phyloP scores from a whole-genome alignment of 139 green algal genomes.

The Pseudopediastrum boryanum region DNA sequence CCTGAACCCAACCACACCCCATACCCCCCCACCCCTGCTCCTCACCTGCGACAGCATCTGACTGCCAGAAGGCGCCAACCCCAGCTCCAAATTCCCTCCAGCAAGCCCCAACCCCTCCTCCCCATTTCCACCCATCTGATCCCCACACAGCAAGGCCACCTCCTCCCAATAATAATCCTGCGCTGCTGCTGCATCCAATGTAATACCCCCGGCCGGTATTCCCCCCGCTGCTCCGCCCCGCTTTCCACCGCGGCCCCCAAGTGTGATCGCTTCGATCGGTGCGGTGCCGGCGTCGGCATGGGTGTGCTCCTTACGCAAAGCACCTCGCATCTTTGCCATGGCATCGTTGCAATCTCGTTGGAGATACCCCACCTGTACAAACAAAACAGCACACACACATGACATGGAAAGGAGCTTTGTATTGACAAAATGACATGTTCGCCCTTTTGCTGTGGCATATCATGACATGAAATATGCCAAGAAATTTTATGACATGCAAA shows the following conservation, averaged over 20 bases:
- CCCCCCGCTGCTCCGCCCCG: not conserved
- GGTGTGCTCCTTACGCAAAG: slow-evolving; percentile 21
- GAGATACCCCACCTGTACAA: slow-evolving; percentile 42
- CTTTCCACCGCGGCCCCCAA: not conserved
- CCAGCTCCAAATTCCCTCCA: slow-evolving; percentile 13
- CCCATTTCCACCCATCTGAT: too few relatives aligned
- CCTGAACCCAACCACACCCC: too few relatives aligned
- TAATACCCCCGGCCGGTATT: not conserved
- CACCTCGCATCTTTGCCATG: slow-evolving; percentile 69
- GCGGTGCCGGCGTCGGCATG: slow-evolving; percentile 2
- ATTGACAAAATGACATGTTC: too few relatives aligned
- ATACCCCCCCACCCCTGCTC: not conserved
- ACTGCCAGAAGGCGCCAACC: slow-evolving; percentile 6
- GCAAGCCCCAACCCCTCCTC: not conserved
- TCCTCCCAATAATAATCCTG: slow-evolving; percentile 26
- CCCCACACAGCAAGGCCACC: slow-evolving; percentile 25
- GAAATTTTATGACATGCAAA: too few relatives aligned
- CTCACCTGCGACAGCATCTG: slow-evolving; percentile 18
- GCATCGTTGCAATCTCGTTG: slow-evolving; percentile 73
- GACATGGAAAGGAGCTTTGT: too few relatives aligned
- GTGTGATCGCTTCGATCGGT: slow-evolving; percentile 24
- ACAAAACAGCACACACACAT: not conserved
- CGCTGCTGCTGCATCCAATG: not conserved
- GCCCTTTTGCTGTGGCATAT: too few relatives aligned
- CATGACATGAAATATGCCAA: too few relatives aligned